Percentiles rank a stretch among this genome's conserved stretches.
These are phyloP conservation scores for Trichoderma hamatum DNA, from an alignment of 2,329 filamentous ascomycete genomes.

Conservation along the genomic window DNA sequence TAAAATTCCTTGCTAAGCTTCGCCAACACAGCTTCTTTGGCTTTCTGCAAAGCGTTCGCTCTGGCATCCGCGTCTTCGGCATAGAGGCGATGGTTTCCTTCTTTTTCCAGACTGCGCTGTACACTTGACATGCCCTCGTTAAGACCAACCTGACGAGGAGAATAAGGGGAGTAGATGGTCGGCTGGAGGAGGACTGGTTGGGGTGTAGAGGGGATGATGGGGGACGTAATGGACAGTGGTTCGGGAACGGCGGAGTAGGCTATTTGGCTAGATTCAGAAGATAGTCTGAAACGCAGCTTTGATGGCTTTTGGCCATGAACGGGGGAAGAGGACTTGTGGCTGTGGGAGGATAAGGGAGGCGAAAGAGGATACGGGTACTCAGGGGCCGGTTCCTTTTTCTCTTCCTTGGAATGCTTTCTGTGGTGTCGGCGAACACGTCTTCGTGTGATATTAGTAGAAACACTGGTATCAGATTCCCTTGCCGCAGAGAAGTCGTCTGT, in stretches of 20 bases:
- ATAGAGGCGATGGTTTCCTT: conserved; percentile 57
- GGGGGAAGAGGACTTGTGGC: conserved; percentile 32
- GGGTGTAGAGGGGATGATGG: conserved; percentile 53
- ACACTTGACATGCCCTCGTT: conserved; percentile 58
- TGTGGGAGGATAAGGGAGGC: conserved; percentile 10
- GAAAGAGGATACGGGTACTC: conserved; percentile 17
- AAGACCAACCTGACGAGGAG: conserved; percentile 27
- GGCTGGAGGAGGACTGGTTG: conserved; percentile 60
- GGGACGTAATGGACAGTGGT: conserved; percentile 47
- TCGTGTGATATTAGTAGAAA: conserved; percentile 56
- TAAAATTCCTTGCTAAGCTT: conserved; percentile 60
- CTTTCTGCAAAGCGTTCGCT: conserved; percentile 58
- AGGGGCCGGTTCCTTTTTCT: conserved; percentile 31
- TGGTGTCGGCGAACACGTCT: conserved; percentile 43
- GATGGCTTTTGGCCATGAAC: conserved; percentile 34
- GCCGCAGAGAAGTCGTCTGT: conserved; percentile 42
- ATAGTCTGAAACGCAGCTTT: conserved; percentile 33
- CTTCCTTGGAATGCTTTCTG: conserved; percentile 42
- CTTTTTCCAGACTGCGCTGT: conserved; percentile 60
- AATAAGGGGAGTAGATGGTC: conserved; percentile 56
- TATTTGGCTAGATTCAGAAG: conserved; percentile 33
- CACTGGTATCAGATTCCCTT: conserved; percentile 39
- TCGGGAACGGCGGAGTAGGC: conserved; percentile 36
- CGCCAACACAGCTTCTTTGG: conserved; percentile 62
- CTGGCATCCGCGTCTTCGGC: conserved; percentile 61